Conservation (phyloP, 2,329 filamentous ascomycete genomes). For the Phialophora tarda region DNA sequence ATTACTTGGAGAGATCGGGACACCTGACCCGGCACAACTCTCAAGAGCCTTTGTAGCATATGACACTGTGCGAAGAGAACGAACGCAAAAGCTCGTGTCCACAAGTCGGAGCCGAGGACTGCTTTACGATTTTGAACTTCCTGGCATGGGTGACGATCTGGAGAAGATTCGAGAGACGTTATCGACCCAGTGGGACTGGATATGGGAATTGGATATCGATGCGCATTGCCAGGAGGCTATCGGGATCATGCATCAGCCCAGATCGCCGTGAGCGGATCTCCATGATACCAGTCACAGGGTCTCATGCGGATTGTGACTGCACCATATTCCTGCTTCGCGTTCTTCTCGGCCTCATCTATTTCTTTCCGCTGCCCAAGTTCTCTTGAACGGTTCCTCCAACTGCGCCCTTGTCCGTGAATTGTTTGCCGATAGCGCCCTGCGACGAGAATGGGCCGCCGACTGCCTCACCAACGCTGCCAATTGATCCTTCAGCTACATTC, state of each 20-base stretch:
- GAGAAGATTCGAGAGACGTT: background rate
- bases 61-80: conserved; percentile 8
- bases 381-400: conserved; percentile 47
- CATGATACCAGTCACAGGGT: background rate
- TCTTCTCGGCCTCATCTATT: background rate
- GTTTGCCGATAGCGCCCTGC: conserved; percentile 47
- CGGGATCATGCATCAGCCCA: conserved; percentile 5
- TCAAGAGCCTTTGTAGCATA: conserved; percentile 9
- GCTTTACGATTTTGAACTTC: conserved; percentile 13
- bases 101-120: conserved; percentile 7
- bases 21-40: conserved; percentile 3
- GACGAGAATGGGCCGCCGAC: conserved; percentile 38
- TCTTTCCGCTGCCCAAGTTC: conserved; percentile 15
- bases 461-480: conserved; percentile 44
- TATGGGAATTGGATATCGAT: conserved; percentile 18
- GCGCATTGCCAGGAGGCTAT: conserved; percentile 17
- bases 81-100: conserved; percentile 10
- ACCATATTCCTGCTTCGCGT: background rate
- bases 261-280: background rate
- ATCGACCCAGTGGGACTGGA: conserved; percentile 12
- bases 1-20: conserved; percentile 14
- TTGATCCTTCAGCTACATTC: conserved; percentile 43
- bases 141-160: conserved; percentile 10
- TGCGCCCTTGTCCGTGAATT: conserved; percentile 46
- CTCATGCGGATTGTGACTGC: background rate